phyloP scores from a whole-genome alignment of 768 basidiomycete species.

The Zangia roseola region DNA sequence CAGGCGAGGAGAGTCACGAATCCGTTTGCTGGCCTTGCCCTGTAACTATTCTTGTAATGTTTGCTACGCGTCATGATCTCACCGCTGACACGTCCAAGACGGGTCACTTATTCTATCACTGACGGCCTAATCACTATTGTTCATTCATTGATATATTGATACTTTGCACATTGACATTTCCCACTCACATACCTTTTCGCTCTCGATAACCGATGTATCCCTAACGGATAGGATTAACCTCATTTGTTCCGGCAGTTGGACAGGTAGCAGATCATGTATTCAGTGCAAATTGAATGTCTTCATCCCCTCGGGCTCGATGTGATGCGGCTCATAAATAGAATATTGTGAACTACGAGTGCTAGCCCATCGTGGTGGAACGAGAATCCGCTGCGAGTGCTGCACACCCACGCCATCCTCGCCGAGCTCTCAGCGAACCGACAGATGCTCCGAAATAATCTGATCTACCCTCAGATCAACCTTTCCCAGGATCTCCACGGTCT shows the following conservation, averaged over 20 bases:
- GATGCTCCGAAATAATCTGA: conserved; percentile 23
- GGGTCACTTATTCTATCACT: conserved; percentile 11
- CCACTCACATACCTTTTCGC: neutral
- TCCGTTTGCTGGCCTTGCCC: conserved; percentile 43
- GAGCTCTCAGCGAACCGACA: conserved; percentile 16
- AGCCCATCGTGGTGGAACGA: no score
- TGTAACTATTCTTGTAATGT: conserved; percentile 19
- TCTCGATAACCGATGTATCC: conserved; percentile 23
- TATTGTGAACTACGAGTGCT: no score
- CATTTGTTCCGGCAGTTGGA: conserved; percentile 5
- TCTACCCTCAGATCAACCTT: conserved; percentile 30
- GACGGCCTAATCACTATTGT: conserved; percentile 10
- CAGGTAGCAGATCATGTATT: conserved; percentile 5
- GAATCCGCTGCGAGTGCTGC: no score
- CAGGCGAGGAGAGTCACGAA: conserved; percentile 51
- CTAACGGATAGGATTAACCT: conserved; percentile 13
- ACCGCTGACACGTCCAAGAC: neutral
- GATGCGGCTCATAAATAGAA: no score
- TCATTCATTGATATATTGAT: conserved; percentile 11
- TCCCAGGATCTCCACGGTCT: conserved; percentile 27
- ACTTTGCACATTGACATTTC: conserved; percentile 6
- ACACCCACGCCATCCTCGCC: neutral
- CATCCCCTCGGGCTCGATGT: neutral
- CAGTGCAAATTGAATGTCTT: neutral
- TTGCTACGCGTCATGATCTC: neutral